phyloP scores from a whole-genome alignment of 106 monocot genomes.

The Dendrobium nobile region DNA sequence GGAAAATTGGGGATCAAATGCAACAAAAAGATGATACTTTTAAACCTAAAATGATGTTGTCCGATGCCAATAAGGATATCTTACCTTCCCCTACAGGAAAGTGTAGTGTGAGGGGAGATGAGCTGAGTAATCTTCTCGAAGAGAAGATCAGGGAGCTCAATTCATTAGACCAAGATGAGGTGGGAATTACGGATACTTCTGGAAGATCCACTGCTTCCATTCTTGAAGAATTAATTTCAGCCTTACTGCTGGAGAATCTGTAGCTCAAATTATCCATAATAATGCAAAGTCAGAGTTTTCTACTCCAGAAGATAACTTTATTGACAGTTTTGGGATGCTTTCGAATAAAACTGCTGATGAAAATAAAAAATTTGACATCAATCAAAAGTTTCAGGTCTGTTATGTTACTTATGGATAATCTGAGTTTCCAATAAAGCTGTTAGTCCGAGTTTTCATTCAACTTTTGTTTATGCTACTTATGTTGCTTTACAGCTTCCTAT shows the following conservation, averaged over 20 bases:
- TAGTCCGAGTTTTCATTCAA: not conserved
- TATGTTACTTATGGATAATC: not conserved
- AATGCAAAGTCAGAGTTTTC: not conserved
- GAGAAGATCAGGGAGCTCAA: conserved; percentile 49
- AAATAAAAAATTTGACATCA: not conserved
- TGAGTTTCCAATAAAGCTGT: no score
- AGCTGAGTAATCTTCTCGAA: conserved; percentile 43
- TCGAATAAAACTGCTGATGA: not conserved
- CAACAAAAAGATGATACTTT: not conserved
- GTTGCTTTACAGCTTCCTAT: not conserved
- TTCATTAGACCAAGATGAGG: conserved; percentile 23
- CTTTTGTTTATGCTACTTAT: not conserved
- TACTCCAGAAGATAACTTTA: not conserved
- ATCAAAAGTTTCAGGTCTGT: conserved; percentile 27
- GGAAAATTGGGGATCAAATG: conserved; percentile 5
- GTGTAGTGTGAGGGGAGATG: conserved; percentile 15
- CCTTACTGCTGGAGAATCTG: conserved; percentile 22
- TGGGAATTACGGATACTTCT: conserved; percentile 14
- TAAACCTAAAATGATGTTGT: conserved; percentile 1
- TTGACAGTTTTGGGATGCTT: not conserved
- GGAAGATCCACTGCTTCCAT: conserved; percentile 48
- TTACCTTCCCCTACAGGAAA: conserved; percentile 8
- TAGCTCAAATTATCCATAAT: not conserved
- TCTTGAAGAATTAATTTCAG: conserved; percentile 61
- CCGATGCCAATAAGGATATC: conserved; percentile 9